Conservation (phyloP, 176 grass and related monocot genomes). For the Puya raimondii region DNA sequence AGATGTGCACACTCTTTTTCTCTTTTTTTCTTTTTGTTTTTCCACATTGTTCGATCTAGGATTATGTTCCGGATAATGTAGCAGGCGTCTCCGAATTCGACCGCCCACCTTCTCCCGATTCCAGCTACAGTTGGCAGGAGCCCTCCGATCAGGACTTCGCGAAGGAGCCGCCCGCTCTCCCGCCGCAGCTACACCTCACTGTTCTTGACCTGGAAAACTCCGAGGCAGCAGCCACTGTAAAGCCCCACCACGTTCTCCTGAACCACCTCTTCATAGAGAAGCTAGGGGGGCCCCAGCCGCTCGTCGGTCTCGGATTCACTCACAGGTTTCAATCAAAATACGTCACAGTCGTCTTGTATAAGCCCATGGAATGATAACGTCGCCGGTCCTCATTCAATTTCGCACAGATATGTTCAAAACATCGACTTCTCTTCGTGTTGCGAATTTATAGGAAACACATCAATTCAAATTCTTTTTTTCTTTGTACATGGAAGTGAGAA, state of each 20-base stretch:
- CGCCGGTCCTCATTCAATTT: too few species aligned
- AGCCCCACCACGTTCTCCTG: constrained; percentile 77
- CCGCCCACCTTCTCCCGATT: constrained; percentile 55
- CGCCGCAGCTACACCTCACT: constrained; percentile 48
- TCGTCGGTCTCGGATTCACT: constrained; percentile 84
- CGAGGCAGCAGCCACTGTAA: constrained; percentile 46
- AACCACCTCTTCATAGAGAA: constrained; percentile 99
- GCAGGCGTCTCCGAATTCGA: constrained; percentile 71
- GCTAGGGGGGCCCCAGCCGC: constrained; percentile 52
- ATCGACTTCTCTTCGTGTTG: too few species aligned
- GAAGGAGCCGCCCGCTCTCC: constrained; percentile 67
- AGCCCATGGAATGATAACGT: constrained; percentile 23
- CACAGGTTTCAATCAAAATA: constrained; percentile 95
- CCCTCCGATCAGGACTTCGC: constrained; percentile 58
- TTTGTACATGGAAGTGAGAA: too few species aligned
- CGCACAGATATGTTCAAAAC: too few species aligned
- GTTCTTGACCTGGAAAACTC: constrained; percentile 32
- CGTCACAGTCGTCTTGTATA: constrained; percentile 85
- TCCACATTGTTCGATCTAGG: constrained; percentile 19
- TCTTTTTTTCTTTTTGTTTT: not conserved
- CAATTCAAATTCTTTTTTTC: too few species aligned
- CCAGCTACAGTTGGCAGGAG: constrained; percentile 49
- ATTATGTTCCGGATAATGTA: constrained; percentile 65
- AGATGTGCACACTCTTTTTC: not conserved
- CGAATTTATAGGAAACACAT: too few species aligned